Evolutionary conservation across 2,329 filamentous ascomycete species (phyloP), one percentile per base, ranked within the genome.

Genomic region (Colletotrichum musicola): DNA sequence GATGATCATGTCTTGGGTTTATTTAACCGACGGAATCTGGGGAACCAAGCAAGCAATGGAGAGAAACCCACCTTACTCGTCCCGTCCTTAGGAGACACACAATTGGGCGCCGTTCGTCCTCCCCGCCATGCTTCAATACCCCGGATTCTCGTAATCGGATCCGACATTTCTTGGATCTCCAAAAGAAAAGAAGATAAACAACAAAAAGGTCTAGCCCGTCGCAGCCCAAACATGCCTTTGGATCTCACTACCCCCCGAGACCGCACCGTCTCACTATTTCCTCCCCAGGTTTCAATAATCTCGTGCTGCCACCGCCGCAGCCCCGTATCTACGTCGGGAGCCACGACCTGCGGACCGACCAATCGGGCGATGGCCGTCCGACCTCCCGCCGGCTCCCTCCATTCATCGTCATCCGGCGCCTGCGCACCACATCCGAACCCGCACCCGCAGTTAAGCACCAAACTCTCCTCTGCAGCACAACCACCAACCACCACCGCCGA

Each of bases 331-430:
- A 16, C 1, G 44, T 55, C 35, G 62, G 22, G 54, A 42, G 49
- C 42, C 22, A 38, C 53, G n/a, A 44, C 58, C 46, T 6, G 22
- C 30, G 20, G 10, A n/a, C 40, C 44, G 51, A 49, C 65, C 65
- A 68, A 68, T 68, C 61, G 65, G 65, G 64, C 65, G 55, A 68
- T 59, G 65, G 55, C 65, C 65, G 65, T 59, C 46, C 65, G 20
- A 68, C 65, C 49, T 68, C 22, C 54, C 49, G 47, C 44, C 60
- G 51, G 27, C 51, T 10, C 18, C 30, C 16, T 56, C 60, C 60
- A 56, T 51, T 49, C 18, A 56, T 63, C 51, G 60, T 49, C 57
- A 51, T 60, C 46, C 57, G n/a, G 53, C 35, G 6, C 40, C 20
- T 47, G 55, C 42, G 38, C 38, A 38, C 25, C 53, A 64, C 50